Conservation (phyloP, 2,329 filamentous ascomycete species). For the Hymenoscyphus salicellus region DNA sequence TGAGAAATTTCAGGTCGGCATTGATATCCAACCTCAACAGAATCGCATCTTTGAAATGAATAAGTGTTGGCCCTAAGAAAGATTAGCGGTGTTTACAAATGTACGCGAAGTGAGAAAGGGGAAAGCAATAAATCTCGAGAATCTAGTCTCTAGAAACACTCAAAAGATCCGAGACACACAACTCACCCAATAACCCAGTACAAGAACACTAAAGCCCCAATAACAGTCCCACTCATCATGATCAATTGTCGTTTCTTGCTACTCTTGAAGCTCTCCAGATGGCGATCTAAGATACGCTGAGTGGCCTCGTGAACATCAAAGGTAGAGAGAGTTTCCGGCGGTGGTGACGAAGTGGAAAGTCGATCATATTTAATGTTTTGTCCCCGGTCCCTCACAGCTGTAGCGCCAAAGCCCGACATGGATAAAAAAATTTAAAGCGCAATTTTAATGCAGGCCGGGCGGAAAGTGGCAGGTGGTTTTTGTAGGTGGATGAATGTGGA, state of each 20-base stretch:
- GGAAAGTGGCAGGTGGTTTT: background rate
- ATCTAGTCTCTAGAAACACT: background rate
- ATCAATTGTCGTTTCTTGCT: conserved; percentile 20
- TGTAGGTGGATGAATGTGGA: background rate
- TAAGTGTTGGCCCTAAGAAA: conserved; percentile 18
- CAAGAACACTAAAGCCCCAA: conserved; percentile 24
- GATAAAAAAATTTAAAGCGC: background rate
- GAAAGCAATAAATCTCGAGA: background rate
- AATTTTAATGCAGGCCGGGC: background rate
- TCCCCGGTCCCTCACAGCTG: background rate
- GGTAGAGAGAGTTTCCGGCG: background rate
- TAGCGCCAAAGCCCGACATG: conserved; percentile 4
- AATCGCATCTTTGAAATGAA: conserved; percentile 30
- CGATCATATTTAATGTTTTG: conserved; percentile 24
- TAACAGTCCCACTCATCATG: conserved; percentile 19
- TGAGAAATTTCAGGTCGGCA: conserved; percentile 35
- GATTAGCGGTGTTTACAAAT: background rate
- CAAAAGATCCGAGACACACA: background rate
- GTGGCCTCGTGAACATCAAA: conserved; percentile 17
- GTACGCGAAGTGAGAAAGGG: background rate
- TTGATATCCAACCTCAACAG: conserved; percentile 31
- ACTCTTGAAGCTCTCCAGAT: conserved; percentile 22
- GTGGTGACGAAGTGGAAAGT: conserved; percentile 11
- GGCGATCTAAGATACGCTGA: conserved; percentile 20
- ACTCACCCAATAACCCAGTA: conserved; percentile 29